A percentile compares a stretch with the other conserved stretches of the same genome.
These are phyloP conservation scores for Stachybotrys chlorohalonatus DNA, from an alignment of 2,329 filamentous ascomycete species.

Conservation along the genomic window DNA sequence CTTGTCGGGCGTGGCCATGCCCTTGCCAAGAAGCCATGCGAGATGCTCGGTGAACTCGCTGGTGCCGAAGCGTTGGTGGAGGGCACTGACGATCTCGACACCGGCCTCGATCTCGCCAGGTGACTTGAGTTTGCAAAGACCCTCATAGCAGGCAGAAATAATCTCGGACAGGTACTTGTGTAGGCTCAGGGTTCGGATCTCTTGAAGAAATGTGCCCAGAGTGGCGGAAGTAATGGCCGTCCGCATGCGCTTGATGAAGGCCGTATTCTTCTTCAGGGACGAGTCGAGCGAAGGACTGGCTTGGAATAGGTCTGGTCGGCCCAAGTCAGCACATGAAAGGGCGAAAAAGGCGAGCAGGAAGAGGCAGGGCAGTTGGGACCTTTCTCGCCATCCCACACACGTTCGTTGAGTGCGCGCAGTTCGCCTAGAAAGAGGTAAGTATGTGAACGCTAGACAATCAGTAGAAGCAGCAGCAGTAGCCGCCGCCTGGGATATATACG, in stretches of 20 bases:
- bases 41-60: constrained; percentile 84
- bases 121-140: constrained; percentile 82
- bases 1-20: constrained; percentile 85
- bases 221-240: constrained; percentile 78
- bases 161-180: constrained; percentile 98
- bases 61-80: constrained; percentile 91
- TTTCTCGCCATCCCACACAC: constrained; percentile 81
- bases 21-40: constrained; percentile 86
- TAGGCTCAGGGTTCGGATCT: constrained; percentile 81
- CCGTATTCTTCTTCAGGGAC: constrained; percentile 94
- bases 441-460: background rate
- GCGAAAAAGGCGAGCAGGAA: constrained; percentile 7
- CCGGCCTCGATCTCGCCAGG: constrained; percentile 87
- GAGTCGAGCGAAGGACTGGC: constrained; percentile 80
- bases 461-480: constrained; percentile 21
- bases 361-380: constrained; percentile 41
- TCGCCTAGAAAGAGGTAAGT: constrained; percentile 52
- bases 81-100: constrained; percentile 86
- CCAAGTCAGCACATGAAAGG: constrained; percentile 8
- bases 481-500: constrained; percentile 25
- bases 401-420: constrained; percentile 78
- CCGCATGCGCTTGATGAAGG: constrained; percentile 92
- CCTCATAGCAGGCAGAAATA: constrained; percentile 91
- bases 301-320: constrained; percentile 59
- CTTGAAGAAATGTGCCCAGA: constrained; percentile 75